A percentile compares a stretch with the other conserved stretches of the same genome.
Conservation (phyloP, 2,329 filamentous ascomycete species). For the Grosmannia serpens region DNA sequence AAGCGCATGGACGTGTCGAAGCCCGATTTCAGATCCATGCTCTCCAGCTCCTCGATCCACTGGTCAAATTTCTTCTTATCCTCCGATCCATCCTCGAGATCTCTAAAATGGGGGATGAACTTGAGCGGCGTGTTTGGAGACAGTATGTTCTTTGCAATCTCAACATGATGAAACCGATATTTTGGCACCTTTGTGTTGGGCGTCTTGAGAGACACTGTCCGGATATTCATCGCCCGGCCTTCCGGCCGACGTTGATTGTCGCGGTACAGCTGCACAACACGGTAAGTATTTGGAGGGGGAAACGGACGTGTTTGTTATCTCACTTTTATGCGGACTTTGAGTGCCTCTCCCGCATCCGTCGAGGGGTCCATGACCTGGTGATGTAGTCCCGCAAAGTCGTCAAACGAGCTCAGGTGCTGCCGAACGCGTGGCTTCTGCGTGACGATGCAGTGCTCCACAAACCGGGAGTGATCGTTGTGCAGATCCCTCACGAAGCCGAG, state of each 20-base stretch:
- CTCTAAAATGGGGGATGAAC: constrained; percentile 47
- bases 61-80: constrained; percentile 43
- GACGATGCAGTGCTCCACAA: constrained; percentile 33
- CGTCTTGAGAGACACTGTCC: constrained; percentile 35
- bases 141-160: constrained; percentile 47
- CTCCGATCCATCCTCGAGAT: constrained; percentile 36
- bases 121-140: constrained; percentile 49
- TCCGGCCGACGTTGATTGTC: constrained; percentile 9
- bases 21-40: constrained; percentile 45
- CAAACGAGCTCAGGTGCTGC: constrained; percentile 14
- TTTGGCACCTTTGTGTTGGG: constrained; percentile 41
- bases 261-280: constrained; percentile 3
- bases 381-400: constrained; percentile 36
- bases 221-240: constrained; percentile 7
- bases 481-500: constrained; percentile 30
- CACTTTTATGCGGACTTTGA: constrained; percentile 42
- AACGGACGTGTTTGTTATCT: not conserved
- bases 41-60: constrained; percentile 46
- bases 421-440: constrained; percentile 14
- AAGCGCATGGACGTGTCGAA: constrained; percentile 42
- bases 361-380: constrained; percentile 19
- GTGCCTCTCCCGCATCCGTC: constrained; percentile 24
- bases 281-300: not conserved
- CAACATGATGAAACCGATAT: constrained; percentile 48
- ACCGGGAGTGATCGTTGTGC: constrained; percentile 30